These are phyloP conservation scores for Musa itinerans DNA, from an alignment of 176 grass and related monocot genomes.

Conservation along the genomic window DNA sequence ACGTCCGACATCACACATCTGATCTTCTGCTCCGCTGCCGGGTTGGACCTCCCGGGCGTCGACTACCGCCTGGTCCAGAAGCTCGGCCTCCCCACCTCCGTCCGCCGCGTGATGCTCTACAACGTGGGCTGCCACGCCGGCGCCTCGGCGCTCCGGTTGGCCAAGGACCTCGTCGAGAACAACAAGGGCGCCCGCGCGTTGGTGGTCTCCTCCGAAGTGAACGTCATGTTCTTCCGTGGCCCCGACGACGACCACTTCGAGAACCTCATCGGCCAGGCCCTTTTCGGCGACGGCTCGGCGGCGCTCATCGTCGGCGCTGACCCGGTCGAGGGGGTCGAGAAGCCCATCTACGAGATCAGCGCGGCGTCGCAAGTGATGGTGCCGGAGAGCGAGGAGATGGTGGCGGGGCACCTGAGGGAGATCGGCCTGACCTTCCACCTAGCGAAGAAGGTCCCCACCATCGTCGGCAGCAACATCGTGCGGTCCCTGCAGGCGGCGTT, in stretches of 20 bases:
- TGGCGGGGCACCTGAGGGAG: background rate
- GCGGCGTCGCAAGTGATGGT: conserved; percentile 28
- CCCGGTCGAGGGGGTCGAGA: background rate
- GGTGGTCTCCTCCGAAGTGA: conserved; percentile 44
- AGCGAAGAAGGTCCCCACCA: background rate
- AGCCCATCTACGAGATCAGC: background rate
- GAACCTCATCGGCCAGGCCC: background rate
- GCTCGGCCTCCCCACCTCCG: conserved; percentile 45
- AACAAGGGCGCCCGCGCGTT: conserved; percentile 16
- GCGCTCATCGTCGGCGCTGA: background rate
- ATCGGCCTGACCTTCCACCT: background rate
- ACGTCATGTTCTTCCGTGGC: conserved; percentile 17
- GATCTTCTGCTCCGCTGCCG: conserved; percentile 27
- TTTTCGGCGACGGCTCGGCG: background rate
- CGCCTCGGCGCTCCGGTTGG: conserved; percentile 43
- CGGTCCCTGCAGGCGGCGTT: background rate
- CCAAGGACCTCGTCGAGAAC: conserved; percentile 33
- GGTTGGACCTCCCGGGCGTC: conserved; percentile 17
- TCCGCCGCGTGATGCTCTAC: conserved; percentile 41
- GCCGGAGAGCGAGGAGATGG: conserved; percentile 6
- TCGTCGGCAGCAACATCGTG: background rate
- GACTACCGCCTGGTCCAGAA: conserved; percentile 36
- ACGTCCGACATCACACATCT: conserved; percentile 1
- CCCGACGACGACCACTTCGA: background rate
- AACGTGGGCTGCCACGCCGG: conserved; percentile 17